A percentile compares a stretch with the other conserved stretches of the same genome.
Conservation (phyloP, 2,329 filamentous ascomycete genomes). For the Coccinonectria pachysandricola region DNA sequence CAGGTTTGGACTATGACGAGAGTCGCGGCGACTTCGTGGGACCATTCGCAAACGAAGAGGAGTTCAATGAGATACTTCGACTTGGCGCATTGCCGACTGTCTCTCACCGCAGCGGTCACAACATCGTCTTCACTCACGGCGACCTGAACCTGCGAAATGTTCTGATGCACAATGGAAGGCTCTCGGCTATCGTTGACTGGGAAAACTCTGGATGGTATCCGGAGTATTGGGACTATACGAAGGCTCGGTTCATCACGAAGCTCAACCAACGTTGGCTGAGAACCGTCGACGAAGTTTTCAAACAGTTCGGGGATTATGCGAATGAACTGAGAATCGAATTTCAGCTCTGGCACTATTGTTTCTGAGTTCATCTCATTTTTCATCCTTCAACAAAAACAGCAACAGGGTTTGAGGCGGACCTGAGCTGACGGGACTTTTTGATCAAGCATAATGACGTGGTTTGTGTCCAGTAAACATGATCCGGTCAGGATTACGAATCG, state of each 20-base stretch:
- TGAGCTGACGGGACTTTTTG: no score
- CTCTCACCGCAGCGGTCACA: conserved; percentile 2
- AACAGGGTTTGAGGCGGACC: no score
- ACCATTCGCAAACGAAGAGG: conserved; percentile 5
- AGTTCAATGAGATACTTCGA: conserved; percentile 6
- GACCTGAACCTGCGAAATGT: conserved; percentile 22
- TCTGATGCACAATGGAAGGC: conserved; percentile 14
- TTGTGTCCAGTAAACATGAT: no score
- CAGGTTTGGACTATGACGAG: conserved; percentile 1
- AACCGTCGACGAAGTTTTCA: not conserved
- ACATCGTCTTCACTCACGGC: conserved; percentile 33
- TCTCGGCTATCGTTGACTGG: conserved; percentile 20
- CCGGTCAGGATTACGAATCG: no score
- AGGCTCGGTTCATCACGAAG: conserved; percentile 6
- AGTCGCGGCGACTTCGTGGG: conserved; percentile 2
- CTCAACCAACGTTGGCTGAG: no score
- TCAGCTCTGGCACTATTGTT: not conserved
- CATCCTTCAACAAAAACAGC: no score
- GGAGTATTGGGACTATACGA: conserved; percentile 16
- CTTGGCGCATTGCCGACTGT: not conserved
- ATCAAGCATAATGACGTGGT: no score
- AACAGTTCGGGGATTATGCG: not conserved
- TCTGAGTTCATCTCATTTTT: no score
- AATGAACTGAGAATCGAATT: not conserved
- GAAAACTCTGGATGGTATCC: conserved; percentile 16